Evolutionary conservation across 2,329 filamentous ascomycete genomes (phyloP).

Genomic region (Orbilia quercus): DNA sequence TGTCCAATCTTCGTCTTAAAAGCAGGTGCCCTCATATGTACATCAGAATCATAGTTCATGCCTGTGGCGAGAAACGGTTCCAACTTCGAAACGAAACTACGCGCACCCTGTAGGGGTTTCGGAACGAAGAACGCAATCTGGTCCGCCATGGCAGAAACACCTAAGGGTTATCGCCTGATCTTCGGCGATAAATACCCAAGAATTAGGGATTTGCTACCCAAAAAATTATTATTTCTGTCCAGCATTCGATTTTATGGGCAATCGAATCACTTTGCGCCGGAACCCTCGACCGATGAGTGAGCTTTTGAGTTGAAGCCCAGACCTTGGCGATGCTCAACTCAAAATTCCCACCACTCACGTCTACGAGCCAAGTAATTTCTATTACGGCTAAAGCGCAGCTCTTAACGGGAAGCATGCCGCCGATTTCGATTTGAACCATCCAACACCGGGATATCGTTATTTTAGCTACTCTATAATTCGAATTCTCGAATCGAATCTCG

Average conservation of each 20-base stretch:
- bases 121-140: constrained; percentile 35
- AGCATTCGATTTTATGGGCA: constrained; percentile 4
- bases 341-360: constrained; percentile 40
- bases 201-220: too few species aligned
- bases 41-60: not conserved
- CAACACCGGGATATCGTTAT: too few species aligned
- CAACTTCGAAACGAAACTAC: constrained; percentile 20
- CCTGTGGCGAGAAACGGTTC: constrained; percentile 21
- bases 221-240: too few species aligned
- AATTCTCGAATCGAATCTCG: too few species aligned
- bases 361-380: constrained; percentile 17
- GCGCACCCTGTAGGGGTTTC: constrained; percentile 23
- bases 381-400: constrained; percentile 5
- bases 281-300: not conserved
- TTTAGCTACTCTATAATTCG: too few species aligned
- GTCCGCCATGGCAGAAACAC: constrained; percentile 10
- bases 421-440: too few species aligned
- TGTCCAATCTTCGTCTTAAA: not conserved
- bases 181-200: not conserved
- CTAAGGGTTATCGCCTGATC: constrained; percentile 12
- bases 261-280: constrained; percentile 1
- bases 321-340: constrained; percentile 26
- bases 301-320: not conserved
- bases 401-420: not conserved
- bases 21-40: not conserved